Percentiles rank a stretch among this genome's conserved stretches.
These are phyloP conservation scores for Diversispora epigaea DNA, from an alignment of 192 early-diverging fungal species.

Conservation along the genomic window DNA sequence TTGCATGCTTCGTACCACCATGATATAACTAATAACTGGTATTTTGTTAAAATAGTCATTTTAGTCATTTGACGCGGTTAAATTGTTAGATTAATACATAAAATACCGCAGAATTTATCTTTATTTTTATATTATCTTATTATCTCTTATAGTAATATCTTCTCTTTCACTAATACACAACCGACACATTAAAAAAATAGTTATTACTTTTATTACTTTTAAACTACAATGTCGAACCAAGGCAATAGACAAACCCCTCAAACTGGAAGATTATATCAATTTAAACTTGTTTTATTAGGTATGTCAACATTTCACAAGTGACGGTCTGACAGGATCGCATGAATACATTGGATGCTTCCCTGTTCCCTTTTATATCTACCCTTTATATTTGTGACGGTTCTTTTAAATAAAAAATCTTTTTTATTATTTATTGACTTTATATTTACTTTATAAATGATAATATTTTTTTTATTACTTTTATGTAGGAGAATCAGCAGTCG, in stretches of 20 bases:
- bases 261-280: constrained; percentile 73
- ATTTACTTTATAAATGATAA: background rate
- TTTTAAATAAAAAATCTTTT: background rate
- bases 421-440: background rate
- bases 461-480: background rate
- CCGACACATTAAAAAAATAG: background rate
- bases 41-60: background rate
- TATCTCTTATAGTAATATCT: background rate
- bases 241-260: constrained; percentile 27
- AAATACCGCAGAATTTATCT: background rate
- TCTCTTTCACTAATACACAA: background rate
- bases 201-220: background rate
- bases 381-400: background rate
- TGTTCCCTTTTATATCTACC: background rate
- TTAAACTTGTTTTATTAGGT: constrained; percentile 96
- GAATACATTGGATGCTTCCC: background rate
- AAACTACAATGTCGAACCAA: background rate
- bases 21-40: no score
- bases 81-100: no score
- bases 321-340: background rate
- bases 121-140: background rate
- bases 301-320: constrained; percentile 7
- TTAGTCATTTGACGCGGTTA: background rate
- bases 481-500: constrained; percentile 63
- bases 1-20: no score